Percentiles rank a stretch among this genome's conserved stretches.
phyloP scores from a whole-genome alignment of 495 filamentous ascomycete genomes.

The Arthonia radiata region DNA sequence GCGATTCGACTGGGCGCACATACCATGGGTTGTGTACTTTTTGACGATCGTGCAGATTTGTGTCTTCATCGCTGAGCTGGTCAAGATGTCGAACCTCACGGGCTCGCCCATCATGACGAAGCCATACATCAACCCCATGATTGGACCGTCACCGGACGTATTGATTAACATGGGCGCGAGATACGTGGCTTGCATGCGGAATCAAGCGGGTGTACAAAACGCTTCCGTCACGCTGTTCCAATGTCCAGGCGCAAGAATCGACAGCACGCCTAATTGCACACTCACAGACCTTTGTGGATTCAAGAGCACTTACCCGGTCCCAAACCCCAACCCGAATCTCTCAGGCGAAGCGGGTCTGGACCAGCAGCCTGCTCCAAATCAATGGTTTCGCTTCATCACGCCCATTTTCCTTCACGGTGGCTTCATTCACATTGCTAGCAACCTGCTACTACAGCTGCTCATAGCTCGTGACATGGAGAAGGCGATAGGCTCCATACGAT shows the following conservation, averaged over 20 bases:
- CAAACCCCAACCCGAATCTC: slow-evolving; percentile 28
- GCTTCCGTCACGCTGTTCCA: slow-evolving; percentile 28
- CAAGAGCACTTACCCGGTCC: slow-evolving; percentile 38
- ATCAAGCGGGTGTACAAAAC: slow-evolving; percentile 37
- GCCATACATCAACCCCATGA: slow-evolving; percentile 84
- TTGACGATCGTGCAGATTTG: slow-evolving; percentile 52
- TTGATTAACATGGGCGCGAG: slow-evolving; percentile 93
- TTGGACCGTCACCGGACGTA: slow-evolving; percentile 71
- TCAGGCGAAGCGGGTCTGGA: slow-evolving; percentile 19
- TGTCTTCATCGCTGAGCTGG: slow-evolving; percentile 81
- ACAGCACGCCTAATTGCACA: slow-evolving; percentile 30
- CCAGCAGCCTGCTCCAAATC: slow-evolving; percentile 35
- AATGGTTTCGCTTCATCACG: slow-evolving; percentile 90
- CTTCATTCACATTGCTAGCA: slow-evolving; percentile 84
- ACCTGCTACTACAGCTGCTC: slow-evolving; percentile 69
- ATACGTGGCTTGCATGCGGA: slow-evolving; percentile 87
- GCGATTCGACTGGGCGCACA: slow-evolving; percentile 30
- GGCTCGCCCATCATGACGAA: slow-evolving; percentile 62
- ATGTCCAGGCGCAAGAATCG: slow-evolving; percentile 57
- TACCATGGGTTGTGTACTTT: slow-evolving; percentile 63
- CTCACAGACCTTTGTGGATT: slow-evolving; percentile 68
- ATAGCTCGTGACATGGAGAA: slow-evolving; percentile 79
- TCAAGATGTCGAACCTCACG: slow-evolving; percentile 44
- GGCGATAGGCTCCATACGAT: slow-evolving; percentile 63
- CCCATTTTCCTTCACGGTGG: slow-evolving; percentile 93